phyloP scores from a whole-genome alignment of 257 asterid genomes.

The Nicotiana undulata region DNA sequence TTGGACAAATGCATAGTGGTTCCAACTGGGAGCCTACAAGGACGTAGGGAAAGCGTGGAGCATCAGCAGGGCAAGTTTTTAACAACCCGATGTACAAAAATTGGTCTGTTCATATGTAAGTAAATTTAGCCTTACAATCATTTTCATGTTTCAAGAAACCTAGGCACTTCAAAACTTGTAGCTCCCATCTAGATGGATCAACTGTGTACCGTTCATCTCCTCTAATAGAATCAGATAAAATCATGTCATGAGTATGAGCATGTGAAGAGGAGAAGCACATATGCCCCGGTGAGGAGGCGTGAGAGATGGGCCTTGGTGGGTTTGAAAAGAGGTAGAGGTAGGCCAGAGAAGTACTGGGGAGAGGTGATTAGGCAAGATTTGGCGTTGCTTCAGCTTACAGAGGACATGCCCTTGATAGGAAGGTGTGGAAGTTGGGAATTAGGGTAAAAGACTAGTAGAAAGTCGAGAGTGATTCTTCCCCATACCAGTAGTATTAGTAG shows the following conservation, averaged over 20 bases:
- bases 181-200: not conserved
- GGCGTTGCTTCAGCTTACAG: too few species aligned
- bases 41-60: not conserved
- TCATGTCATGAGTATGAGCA: not conserved
- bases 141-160: not conserved
- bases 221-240: not conserved
- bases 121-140: not conserved
- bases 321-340: too few species aligned
- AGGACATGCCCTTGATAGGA: too few species aligned
- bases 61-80: not conserved
- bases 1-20: not conserved
- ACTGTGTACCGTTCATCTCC: not conserved
- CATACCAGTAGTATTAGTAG: too few species aligned
- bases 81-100: not conserved
- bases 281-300: too few species aligned
- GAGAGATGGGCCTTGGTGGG: too few species aligned
- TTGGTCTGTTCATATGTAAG: not conserved
- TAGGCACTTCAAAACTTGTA: not conserved
- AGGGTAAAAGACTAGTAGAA: too few species aligned
- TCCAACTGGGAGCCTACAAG: not conserved
- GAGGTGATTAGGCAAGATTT: too few species aligned
- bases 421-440: too few species aligned
- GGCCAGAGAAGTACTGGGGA: too few species aligned
- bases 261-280: too few species aligned
- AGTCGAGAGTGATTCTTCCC: too few species aligned